These are phyloP conservation scores for Leishmania braziliensis DNA, from an alignment of 208 protist genomes.

Conservation along the genomic window DNA sequence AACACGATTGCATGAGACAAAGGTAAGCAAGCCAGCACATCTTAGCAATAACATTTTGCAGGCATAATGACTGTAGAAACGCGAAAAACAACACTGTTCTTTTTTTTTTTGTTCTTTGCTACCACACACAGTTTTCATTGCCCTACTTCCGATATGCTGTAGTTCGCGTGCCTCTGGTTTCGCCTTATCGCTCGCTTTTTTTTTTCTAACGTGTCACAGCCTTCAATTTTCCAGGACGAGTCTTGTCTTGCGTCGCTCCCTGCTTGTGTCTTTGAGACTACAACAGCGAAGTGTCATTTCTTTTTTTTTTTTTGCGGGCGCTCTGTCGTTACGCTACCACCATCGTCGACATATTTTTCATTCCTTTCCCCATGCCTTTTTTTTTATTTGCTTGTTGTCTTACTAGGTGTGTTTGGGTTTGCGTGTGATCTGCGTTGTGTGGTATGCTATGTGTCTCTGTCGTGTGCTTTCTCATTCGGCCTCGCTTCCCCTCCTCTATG, in stretches of 20 bases:
- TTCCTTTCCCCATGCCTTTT: constrained; percentile 4
- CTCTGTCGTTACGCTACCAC: background rate
- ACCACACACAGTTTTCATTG: background rate
- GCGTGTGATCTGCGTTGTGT: background rate
- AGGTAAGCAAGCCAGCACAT: background rate
- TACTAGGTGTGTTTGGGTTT: background rate
- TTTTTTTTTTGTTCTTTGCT: constrained; percentile 24
- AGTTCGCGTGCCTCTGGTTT: background rate
- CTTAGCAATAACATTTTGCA: background rate
- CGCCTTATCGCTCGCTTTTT: constrained; percentile 9
- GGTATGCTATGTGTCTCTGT: background rate
- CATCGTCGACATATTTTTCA: constrained; percentile 17
- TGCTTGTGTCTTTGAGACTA: constrained; percentile 1
- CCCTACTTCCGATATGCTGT: constrained; percentile 10
- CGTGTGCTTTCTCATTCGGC: background rate
- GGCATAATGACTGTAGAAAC: background rate
- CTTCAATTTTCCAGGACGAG: background rate
- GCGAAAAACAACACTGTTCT: background rate
- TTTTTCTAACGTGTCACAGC: constrained; percentile 11
- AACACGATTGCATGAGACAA: background rate
- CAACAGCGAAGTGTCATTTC: constrained; percentile 2
- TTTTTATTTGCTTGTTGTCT: background rate
- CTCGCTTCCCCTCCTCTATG: constrained; percentile 2
- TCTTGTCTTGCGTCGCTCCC: background rate
- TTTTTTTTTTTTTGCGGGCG: constrained; percentile 16